Conservation (phyloP, 495 filamentous ascomycete species). For the Tricharina praecox region DNA sequence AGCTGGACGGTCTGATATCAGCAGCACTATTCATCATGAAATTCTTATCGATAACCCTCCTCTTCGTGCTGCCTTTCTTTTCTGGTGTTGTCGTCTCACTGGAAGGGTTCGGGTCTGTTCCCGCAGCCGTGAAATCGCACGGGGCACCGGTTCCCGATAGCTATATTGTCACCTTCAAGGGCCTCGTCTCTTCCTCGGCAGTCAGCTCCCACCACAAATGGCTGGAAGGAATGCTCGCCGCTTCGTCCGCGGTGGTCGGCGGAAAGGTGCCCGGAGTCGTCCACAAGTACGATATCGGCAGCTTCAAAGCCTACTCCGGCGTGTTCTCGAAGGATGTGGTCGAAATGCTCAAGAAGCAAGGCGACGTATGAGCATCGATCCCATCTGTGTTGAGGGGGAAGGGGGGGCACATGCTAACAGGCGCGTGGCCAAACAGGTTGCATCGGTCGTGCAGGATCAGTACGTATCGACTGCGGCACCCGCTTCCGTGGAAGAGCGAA, state of each 20-base stretch:
- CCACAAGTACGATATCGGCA: constrained; percentile 10
- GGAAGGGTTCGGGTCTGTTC: too few relatives aligned
- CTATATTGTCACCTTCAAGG: constrained; percentile 13
- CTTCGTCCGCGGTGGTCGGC: neutral
- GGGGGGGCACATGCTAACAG: too few relatives aligned
- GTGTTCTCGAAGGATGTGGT: constrained; percentile 6
- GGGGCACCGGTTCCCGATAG: constrained; percentile 9
- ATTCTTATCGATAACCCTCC: too few relatives aligned
- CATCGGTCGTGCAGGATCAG: neutral
- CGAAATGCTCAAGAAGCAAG: constrained; percentile 5
- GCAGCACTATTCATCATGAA: too few relatives aligned
- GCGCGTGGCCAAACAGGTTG: too few relatives aligned
- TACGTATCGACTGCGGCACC: too few relatives aligned
- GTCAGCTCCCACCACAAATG: constrained; percentile 7
- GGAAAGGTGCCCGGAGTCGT: constrained; percentile 1
- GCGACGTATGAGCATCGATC: constrained; percentile 9
- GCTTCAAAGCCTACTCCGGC: constrained; percentile 12
- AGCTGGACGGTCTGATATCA: too few relatives aligned
- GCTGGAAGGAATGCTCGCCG: constrained; percentile 5
- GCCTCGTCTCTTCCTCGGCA: neutral
- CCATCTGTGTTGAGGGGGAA: too few relatives aligned
- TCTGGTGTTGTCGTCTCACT: too few relatives aligned
- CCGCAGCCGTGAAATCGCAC: too few relatives aligned
- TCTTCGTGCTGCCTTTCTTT: too few relatives aligned
- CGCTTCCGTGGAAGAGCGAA: too few relatives aligned